Base-by-base conservation (phyloP, 2,329 filamentous ascomycete genomes). In the Chaetomiaceae sp. region DNA sequence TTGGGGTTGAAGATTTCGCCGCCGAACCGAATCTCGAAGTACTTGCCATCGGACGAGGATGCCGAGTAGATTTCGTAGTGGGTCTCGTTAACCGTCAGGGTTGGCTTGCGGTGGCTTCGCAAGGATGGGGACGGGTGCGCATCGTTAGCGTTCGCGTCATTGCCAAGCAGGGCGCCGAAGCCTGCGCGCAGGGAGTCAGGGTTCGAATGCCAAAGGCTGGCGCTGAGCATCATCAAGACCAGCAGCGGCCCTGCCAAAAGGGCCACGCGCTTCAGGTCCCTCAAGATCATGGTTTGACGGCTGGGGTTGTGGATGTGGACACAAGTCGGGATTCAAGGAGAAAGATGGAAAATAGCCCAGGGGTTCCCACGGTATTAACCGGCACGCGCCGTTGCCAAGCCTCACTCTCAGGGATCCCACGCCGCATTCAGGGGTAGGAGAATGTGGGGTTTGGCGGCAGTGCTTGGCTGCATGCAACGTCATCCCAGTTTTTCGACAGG, bases 1-100 rank as follows among this genome's bases (percentile, higher is more conserved):
- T 78, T 83, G 14, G 80, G 79, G 54, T 82, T 83, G 52, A 77
- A 72, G 29, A 70, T 69, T 6, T 61, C 50, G 30, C 65, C 64
- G 10, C 67, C 71, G 56, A 82, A 80, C 14, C 70, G 64, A 62
- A 83, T 73, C 23, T 58, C 56, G 58, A 81, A 81, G 67, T 73
- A 82, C 29, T 69, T 73, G 30, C 62, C 66, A 58, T 79, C 68
- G 1, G 55, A 43, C 0, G 73, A 78, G 0, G 77, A 75, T 2
- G 65, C 36, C 0, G 79, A 82, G 60, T 69, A 75, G 37, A 81
- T 56, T 55, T 74, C 66, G 38, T 66, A 62, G 48, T 75, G 68
- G 1, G 55, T 62, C 30, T 20, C 34, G 27, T 52, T 41, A 37
- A 37, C 29, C 30, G 44, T 33, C 34, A 48, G 48, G 23, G 32